Evolutionary conservation across 768 basidiomycete species (phyloP), one percentile per base, ranked within the genome.

Genomic region (Leccinum sublutescens): DNA sequence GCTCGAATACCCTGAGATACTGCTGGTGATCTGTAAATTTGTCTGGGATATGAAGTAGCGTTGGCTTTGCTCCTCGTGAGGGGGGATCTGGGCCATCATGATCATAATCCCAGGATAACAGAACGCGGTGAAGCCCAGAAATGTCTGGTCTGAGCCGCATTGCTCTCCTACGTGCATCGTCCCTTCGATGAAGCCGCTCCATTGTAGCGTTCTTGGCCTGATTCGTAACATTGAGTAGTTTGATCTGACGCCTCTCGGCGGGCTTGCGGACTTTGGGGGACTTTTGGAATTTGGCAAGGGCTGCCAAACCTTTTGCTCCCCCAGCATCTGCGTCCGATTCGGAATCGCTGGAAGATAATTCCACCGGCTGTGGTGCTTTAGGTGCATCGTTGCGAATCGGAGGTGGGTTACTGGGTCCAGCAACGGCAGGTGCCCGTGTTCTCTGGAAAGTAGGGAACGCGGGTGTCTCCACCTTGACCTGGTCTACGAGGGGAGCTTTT

Each of bases 41-140:
- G 55, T 85, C 81, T 0, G 91, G 90, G 8, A 97, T 79, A 17
- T 72, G 74, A 12, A 71, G 52, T 31, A 80, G 66, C 1, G 69
- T 53, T 4, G 77, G 64, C 48, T 71, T 76, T 45, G 62, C 50
- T 52, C 63, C 68, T 17, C 75, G 70, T n/a, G 77, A 76, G 1
- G 93, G 89, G 43, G 89, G 92, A 40, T 80, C 73, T 38, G 84
- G 71, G 21, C 87, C 85, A 11, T 69, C 70, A 63, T 92, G 83
- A 50, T 87, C 82, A 61, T 93, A 93, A 71, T 90, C 79, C 97
- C 97, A 99, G 1, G 91, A 86, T 1, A 99, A 75, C 29, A 98
- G 78, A 10, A 79, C 75, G 50, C 84, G 85, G 71, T 96, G 89
- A 21, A 99, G 84, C 6, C 78, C 80, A 31, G 86, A 85, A 19